Conservation (phyloP, 2,329 filamentous ascomycete genomes). For the Aspergillus pseudonomiae region DNA sequence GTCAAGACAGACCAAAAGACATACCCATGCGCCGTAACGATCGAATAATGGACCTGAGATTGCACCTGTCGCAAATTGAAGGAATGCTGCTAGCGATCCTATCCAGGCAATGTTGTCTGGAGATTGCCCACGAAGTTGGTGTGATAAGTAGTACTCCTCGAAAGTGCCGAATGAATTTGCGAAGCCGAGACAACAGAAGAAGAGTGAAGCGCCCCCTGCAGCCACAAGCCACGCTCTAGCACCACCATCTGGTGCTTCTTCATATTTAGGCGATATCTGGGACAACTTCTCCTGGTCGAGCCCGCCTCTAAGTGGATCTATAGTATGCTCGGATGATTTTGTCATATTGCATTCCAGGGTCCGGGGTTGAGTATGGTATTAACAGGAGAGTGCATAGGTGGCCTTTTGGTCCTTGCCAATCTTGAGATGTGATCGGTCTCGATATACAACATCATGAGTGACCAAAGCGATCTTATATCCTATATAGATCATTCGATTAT, state of each 20-base stretch:
- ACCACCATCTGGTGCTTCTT: slow-evolving; percentile 35
- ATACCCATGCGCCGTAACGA: slow-evolving; percentile 25
- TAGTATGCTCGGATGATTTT: not conserved
- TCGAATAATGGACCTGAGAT: slow-evolving; percentile 30
- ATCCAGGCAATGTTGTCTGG: slow-evolving; percentile 52
- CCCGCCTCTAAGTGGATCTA: not conserved
- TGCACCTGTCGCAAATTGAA: slow-evolving; percentile 25
- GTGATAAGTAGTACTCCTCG: slow-evolving; percentile 49
- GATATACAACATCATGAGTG: not conserved
- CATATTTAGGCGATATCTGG: slow-evolving; percentile 16
- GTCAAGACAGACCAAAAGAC: slow-evolving; percentile 14
- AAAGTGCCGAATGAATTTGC: slow-evolving; percentile 53
- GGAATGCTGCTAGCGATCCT: slow-evolving; percentile 40
- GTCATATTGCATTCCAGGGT: not conserved
- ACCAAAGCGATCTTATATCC: no score
- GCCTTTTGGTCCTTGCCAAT: not conserved
- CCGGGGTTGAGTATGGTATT: not conserved
- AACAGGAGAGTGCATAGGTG: not conserved
- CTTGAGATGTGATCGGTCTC: not conserved
- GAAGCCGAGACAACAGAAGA: slow-evolving; percentile 48
- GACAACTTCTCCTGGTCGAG: not conserved
- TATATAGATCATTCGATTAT: not conserved
- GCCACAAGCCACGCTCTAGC: slow-evolving; percentile 32
- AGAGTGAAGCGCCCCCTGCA: slow-evolving; percentile 27
- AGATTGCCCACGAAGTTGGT: slow-evolving; percentile 44